Conservation (phyloP, 192 early-diverging fungal species). For the Dissophora globulifera region DNA sequence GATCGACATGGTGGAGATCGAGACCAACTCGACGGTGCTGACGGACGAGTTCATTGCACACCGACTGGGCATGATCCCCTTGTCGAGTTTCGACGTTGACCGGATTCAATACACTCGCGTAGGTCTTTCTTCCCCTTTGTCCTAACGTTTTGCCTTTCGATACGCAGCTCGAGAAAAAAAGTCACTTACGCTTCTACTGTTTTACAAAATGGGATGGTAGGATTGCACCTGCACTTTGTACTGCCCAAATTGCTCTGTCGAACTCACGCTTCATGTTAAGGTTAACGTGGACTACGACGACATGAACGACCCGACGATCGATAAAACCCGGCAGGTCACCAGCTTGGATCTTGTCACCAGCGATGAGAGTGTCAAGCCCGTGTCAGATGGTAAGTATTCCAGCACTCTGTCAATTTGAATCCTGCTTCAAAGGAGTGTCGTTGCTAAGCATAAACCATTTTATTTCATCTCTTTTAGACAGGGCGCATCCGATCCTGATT, state of each 20-base stretch:
- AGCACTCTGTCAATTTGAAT: no score
- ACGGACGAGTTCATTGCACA: constrained; percentile 97
- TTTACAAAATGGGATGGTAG: constrained; percentile 16
- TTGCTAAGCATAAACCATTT: not conserved
- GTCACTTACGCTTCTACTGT: not conserved
- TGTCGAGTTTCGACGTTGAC: constrained; percentile 81
- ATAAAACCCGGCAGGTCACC: constrained; percentile 84
- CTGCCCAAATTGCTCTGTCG: constrained; percentile 92
- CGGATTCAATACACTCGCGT: constrained; percentile 84
- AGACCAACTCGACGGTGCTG: constrained; percentile 90
- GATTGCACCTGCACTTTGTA: constrained; percentile 84
- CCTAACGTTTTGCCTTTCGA: not conserved
- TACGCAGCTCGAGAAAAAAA: not conserved
- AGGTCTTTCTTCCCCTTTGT: constrained; percentile 4
- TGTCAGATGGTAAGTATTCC: constrained; percentile 65
- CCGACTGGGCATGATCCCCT: constrained; percentile 92
- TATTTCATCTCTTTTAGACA: constrained; percentile 10
- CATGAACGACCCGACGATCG: constrained; percentile 54
- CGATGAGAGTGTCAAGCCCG: constrained; percentile 76
- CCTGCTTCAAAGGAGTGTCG: no score
- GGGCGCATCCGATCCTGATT: constrained; percentile 70
- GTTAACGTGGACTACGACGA: constrained; percentile 71
- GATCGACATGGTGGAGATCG: constrained; percentile 96
- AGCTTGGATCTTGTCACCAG: constrained; percentile 82
- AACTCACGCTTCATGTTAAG: constrained; percentile 85